Evolutionary conservation across 208 protist genomes (phyloP), one percentile per base, ranked within the genome.

Genomic region (Porcisia hertigi): DNA sequence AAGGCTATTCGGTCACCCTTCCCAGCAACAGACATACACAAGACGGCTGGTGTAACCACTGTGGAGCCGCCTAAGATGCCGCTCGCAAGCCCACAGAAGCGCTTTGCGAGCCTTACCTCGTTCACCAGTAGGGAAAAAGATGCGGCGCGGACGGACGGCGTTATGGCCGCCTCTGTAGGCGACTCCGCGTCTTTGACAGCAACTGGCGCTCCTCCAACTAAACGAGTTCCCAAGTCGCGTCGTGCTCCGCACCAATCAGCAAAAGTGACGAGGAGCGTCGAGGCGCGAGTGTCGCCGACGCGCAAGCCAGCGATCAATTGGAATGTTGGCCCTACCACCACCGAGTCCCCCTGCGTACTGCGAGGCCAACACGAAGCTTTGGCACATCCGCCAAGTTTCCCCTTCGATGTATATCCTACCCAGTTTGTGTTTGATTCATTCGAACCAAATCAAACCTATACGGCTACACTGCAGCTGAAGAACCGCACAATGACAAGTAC

Each of bases 361-460:
- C 55, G 52, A 34, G 30, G 49, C 36, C 47, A n/a, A 16, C 25
- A 36, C 60, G 7, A 11, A 72, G 36, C 82, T 39, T 0, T 52
- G 57, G 20, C 20, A 34, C 53, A 36, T 39, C 59, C 52, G 47
- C 69, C 52, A 11, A 36, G 41, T 25, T 86, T 83, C 66, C 75
- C 91, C 8, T 99, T 99, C 76, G 86, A 93, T 72, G 86, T 98
- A 49, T 76, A 77, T 41, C 96, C 97, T 16, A 79, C 84, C 0
- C 86, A 96, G 59, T 81, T 99, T 30, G 69, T 87, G 7, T 98
- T 99, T 76, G 77, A 90, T 34, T 82, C 74, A 16, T 94, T 95
- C 76, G 81, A 93, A 57, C 80, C 92, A 1, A 90, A 96, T 77
- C 70, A 88, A 1, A 87, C 77, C 23, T 97, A 97, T 76, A 87